Evolutionary conservation across 495 filamentous ascomycete species (phyloP), one percentile per base, ranked within the genome.

Genomic region (Oidiodendron maius): DNA sequence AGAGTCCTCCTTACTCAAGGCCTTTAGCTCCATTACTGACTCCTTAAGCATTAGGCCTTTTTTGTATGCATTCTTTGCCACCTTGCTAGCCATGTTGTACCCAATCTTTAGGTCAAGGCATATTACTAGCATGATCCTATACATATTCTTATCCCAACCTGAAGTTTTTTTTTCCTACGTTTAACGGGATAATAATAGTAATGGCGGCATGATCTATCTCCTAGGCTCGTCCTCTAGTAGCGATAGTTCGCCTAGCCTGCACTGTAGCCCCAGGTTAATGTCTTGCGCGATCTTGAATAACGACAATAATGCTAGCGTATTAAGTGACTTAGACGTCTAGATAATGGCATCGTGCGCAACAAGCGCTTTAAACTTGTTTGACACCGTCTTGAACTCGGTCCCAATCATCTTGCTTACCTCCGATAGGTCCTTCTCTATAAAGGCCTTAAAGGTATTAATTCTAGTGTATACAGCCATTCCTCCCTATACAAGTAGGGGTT

Each of bases 351-450:
- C 93, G 69, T 98, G 93, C 35, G 93, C 87, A 46, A 93, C 94
- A n/a, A 98, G 82, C 4, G 93, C 83, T 72, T 98, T 94, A 63
- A 98, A 98, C 74, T 98, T 98, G 81, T 98, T 98, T 47, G 93
- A 90, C 16, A 94, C 93, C 12, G 94, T 97, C 70, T 86, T 81
- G 79, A 98, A 98, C 58, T 90, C 78, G 55, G 84, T 88, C 52
- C 88, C 89, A 17, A 93, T 93, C 78, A 95, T 85, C 70, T 86
- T 91, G 67, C 68, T 82, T 45, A 98, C 87, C 69, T 96, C 93
- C 18, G 77, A 75, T 21, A 94, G 93, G 56, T 97, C 86, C 25
- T 74, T 86, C 71, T 94, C 90, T 30, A 89, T 94, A 65, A 98
- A 98, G 48, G 93, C 94, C 67, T 84, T 86, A 67, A 87, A 95